Evolutionary conservation across 2,329 filamentous ascomycete species (phyloP), one percentile per base, ranked within the genome.

Genomic region (Daldinia eschscholtzii): DNA sequence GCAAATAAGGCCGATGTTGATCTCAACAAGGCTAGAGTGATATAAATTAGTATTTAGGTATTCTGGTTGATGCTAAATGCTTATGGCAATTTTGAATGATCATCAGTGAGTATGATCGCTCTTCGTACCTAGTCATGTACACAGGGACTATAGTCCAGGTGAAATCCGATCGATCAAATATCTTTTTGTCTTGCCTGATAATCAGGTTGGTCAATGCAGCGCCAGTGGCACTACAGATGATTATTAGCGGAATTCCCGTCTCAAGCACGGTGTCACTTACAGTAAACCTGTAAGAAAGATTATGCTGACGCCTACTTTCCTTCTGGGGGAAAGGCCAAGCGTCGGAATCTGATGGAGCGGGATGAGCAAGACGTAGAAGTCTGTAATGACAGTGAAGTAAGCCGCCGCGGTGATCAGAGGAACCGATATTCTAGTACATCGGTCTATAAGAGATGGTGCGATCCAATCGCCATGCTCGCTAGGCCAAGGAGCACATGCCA

Each of bases 341-440:
- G 63, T 63, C 30, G 71, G 61, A 6, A 72, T 20, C 52, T 65
- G 71, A 35, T 68, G 63, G 35, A 70, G 44, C 2, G 70, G 70
- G 13, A 73, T 72, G 20, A 70, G 56, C 28, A 72, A 30, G 30
- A 67, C 67, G 37, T 73, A 73, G 10, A 70, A 68, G 57, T 72
- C 70, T 12, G 62, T 63, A 13, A 72, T 58, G 18, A 68, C 57
- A 46, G 35, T 67, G 23, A 72, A 52, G 42, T 64, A 72, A 30
- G 60, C 63, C 30, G 18, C 67, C 2, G 57, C 70, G 12, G 65
- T 72, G 39, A 72, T 64, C 6, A 70, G 42, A 23, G 56, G 48
- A 12, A 65, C 62, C 2, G 63, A 41, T 57, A 70, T 64, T n/a
- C 55, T 18, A 41, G 58, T 26, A 44, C 70, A 71, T 10, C 70